phyloP scores from a whole-genome alignment of 2,329 filamentous ascomycete genomes.

The Aspergillus sp. region DNA sequence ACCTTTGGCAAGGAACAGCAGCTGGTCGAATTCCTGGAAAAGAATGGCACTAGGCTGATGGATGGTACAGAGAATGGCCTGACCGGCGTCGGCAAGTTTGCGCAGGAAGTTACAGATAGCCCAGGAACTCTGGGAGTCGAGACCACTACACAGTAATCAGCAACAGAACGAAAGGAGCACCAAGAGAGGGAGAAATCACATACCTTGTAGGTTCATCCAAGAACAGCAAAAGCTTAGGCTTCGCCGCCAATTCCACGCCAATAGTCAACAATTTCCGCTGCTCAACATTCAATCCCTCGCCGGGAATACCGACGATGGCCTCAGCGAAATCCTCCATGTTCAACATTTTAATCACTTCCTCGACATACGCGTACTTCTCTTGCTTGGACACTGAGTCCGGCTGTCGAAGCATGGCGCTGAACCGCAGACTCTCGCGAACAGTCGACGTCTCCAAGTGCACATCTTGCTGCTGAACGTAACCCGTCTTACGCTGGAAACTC shows the following conservation, averaged over 20 bases:
- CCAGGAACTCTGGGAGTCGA: constrained; percentile 87
- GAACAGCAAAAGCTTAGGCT: constrained; percentile 77
- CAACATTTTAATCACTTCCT: constrained; percentile 77
- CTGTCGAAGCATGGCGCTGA: constrained; percentile 77
- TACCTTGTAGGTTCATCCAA: constrained; percentile 77
- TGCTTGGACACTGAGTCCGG: constrained; percentile 59
- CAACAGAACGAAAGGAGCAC: neutral
- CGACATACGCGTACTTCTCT: constrained; percentile 78
- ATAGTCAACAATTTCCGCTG: constrained; percentile 72
- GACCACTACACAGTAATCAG: constrained; percentile 47
- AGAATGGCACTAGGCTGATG: constrained; percentile 87
- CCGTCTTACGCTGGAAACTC: constrained; percentile 27
- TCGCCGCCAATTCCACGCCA: constrained; percentile 84
- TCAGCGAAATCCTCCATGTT: constrained; percentile 86
- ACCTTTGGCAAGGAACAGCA: constrained; percentile 55
- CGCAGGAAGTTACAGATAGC: constrained; percentile 75
- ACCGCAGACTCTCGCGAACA: constrained; percentile 76
- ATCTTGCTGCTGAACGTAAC: constrained; percentile 74
- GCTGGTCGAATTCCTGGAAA: constrained; percentile 68
- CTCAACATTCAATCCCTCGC: constrained; percentile 60
- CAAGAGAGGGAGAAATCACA: neutral
- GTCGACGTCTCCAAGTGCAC: constrained; percentile 75
- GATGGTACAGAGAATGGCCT: constrained; percentile 86
- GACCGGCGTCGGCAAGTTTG: constrained; percentile 76
- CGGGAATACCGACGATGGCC: constrained; percentile 77